Base-by-base conservation (phyloP, 176 grass and related monocot genomes). In the Neostapfia colusana region DNA sequence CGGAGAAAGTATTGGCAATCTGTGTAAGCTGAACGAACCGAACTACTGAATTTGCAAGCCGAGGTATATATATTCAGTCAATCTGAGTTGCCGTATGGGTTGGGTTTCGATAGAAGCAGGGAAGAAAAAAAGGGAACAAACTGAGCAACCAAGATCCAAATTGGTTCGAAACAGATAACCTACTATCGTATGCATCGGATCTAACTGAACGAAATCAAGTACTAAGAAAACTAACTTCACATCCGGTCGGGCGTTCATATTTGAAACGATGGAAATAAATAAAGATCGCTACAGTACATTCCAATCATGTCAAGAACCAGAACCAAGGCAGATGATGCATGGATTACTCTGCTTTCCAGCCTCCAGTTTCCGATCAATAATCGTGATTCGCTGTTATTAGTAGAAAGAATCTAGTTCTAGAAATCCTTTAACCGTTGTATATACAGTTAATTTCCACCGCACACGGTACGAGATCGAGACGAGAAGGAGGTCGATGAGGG, bases 401-500 rank as follows among this genome's bases (percentile, higher is more conserved):
- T 55, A 37, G 27, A 4, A 64, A 71, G n/a, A 79, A 79, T 73
- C 38, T 66, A 79, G 36, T 57, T 20, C 17, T 21, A 54, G 11
- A 34, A 46, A 51, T 77, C 55, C 6, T 70, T 35, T 4, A 41
- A 78, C 54, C 65, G 31, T 10, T 72, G 23, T 85, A 85, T 85
- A 79, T 85, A 85, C 83, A 85, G 57, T 85, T 79, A 5, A 36
- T 49, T 72, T 81, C 40, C 55, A 17, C 7, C 75, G 57, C 24
- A 45, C 67, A 65, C 55, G 24, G 38, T 66, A 50, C 55, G 27
- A 65, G 51, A 63, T 5, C 55, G 27, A 65, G 51, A 63, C 9
- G 0, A 10, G 12, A 6, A 0, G 53, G 8, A 12, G 18, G 6
- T 0, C 7, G 21, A 72, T 6, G 38, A 2, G 21, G 6, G 48